Evolutionary conservation across 169 alveolate species (phyloP).

Genomic region (Ichthyophthirius multifiliis): DNA sequence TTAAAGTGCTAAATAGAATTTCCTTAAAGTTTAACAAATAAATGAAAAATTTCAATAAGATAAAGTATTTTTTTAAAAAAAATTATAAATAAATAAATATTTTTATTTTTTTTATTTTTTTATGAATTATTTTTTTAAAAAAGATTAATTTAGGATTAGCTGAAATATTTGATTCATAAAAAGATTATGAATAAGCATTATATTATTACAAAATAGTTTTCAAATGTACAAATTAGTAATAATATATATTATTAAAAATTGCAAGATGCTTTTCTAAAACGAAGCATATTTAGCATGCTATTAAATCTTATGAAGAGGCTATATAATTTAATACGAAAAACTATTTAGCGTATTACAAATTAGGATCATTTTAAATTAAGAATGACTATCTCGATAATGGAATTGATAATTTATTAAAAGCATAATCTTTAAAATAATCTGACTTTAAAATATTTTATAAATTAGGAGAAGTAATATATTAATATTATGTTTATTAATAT

Average conservation of each 20-base stretch:
- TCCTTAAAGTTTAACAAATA: slow-evolving; percentile 14
- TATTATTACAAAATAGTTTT: slow-evolving; percentile 33
- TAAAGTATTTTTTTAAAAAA: no score
- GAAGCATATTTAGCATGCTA: slow-evolving; percentile 39
- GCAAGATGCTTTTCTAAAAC: slow-evolving; percentile 54
- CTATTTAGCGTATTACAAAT: slow-evolving; percentile 45
- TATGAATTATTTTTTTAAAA: no score
- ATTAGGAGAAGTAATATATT: slow-evolving; percentile 47
- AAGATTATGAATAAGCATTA: slow-evolving; percentile 42
- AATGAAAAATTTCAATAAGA: slow-evolving; percentile 40
- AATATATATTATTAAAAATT: slow-evolving; percentile 35
- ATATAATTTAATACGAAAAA: slow-evolving; percentile 26
- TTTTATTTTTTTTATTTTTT: no score
- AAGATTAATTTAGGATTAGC: slow-evolving; percentile 42
- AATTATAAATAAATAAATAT: no score
- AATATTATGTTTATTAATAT: background rate
- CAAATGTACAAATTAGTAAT: slow-evolving; percentile 23
- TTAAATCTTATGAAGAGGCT: slow-evolving; percentile 43
- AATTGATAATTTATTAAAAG: slow-evolving; percentile 47
- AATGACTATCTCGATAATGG: no score
- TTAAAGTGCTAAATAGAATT: slow-evolving; percentile 28
- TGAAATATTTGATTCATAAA: slow-evolving; percentile 41
- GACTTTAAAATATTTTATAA: slow-evolving; percentile 51
- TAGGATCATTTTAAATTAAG: slow-evolving; percentile 60
- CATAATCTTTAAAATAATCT: slow-evolving; percentile 43